phyloP scores from a whole-genome alignment of 129 eudicot species.

The Flaveria brownii region DNA sequence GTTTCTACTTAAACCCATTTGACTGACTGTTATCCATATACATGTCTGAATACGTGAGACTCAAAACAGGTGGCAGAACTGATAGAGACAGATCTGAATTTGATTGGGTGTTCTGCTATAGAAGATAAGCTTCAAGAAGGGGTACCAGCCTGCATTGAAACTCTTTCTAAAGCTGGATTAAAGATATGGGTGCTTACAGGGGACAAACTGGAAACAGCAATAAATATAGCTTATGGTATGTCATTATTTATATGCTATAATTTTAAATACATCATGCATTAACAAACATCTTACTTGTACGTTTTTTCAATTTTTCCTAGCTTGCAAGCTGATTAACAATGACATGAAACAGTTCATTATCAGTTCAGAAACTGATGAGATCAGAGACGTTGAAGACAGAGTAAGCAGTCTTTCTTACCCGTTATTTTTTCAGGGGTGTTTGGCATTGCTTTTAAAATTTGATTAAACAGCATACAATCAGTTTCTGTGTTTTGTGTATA shows the following conservation, averaged over 20 bases:
- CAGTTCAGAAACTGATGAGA: constrained; percentile 90
- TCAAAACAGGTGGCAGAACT: constrained; percentile 76
- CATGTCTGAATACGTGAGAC: constrained; percentile 1
- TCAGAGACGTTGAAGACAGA: constrained; percentile 80
- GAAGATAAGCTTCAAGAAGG: constrained; percentile 99
- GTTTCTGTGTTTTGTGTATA: neutral
- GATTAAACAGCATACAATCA: neutral
- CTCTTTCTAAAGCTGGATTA: constrained; percentile 89
- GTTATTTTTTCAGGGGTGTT: neutral
- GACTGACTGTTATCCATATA: neutral
- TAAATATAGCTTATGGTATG: constrained; percentile 91
- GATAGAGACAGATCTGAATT: constrained; percentile 75
- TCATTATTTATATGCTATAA: neutral
- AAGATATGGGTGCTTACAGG: constrained; percentile 99
- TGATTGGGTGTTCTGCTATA: constrained; percentile 93
- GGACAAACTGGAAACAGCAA: constrained; percentile 98
- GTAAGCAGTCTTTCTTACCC: constrained; percentile 41
- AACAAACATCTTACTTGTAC: constrained; percentile 3
- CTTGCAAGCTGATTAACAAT: constrained; percentile 90
- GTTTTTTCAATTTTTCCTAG: constrained; percentile 41
- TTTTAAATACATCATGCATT: constrained; percentile 5
- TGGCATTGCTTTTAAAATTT: constrained; percentile 1
- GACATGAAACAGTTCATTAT: constrained; percentile 87
- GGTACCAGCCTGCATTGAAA: constrained; percentile 95
- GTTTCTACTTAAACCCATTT: neutral